Conservation (phyloP, 1,284 basidiomycete species). For the Agaricales sp. region DNA sequence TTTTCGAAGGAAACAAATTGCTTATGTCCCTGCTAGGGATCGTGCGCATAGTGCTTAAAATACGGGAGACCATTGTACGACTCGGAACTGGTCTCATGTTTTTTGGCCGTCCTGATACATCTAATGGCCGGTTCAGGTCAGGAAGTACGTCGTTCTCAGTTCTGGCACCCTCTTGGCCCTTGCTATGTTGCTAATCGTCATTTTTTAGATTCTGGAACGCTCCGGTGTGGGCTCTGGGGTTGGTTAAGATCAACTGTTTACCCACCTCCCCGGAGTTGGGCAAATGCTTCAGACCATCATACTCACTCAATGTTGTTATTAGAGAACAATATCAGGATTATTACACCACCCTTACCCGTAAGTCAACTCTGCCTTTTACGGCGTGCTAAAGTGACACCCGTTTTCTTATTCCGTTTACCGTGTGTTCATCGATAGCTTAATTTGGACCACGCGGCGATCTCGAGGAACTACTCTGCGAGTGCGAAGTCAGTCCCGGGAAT, state of each 20-base stretch:
- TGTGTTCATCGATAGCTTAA: conserved; percentile 53
- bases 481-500: conserved; percentile 61
- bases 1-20: conserved; percentile 63
- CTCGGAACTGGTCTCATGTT: background rate
- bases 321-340: conserved; percentile 68
- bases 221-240: conserved; percentile 53
- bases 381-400: conserved; percentile 1
- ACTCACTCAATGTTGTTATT: background rate
- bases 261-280: conserved; percentile 64
- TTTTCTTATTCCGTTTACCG: conserved; percentile 42
- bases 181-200: background rate
- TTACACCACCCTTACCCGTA: conserved; percentile 57
- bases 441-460: conserved; percentile 53
- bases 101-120: background rate
- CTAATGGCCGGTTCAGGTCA: conserved; percentile 41
- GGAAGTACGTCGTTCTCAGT: conserved; percentile 56
- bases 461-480: conserved; percentile 53
- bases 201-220: conserved; percentile 51
- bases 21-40: conserved; percentile 56
- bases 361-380: conserved; percentile 11
- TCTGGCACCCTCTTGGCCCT: conserved; percentile 32
- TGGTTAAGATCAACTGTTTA: conserved; percentile 46
- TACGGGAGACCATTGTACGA: conserved; percentile 47
- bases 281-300: conserved; percentile 21
- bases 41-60: conserved; percentile 39